These are phyloP conservation scores for Ormosia emarginata DNA, from an alignment of 306 rosid species.

Conservation along the genomic window DNA sequence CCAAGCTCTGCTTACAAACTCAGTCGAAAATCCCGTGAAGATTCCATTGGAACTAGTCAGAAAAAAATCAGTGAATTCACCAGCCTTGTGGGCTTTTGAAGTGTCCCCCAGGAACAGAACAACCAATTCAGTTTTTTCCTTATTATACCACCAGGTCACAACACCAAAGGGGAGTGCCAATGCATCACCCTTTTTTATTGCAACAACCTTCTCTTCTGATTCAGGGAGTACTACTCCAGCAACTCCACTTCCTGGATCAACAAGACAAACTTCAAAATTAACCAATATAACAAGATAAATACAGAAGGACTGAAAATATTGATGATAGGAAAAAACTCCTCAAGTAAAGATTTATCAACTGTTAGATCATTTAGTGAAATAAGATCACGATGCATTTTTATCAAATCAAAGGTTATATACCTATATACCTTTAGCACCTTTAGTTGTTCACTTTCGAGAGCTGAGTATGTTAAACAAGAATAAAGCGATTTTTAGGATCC, in stretches of 20 bases:
- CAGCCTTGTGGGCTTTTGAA: conserved; percentile 71
- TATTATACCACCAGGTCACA: conserved; percentile 84
- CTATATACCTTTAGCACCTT: no score
- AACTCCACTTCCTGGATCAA: conserved; percentile 49
- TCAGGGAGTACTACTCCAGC: conserved; percentile 74
- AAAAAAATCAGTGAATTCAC: conserved; percentile 73
- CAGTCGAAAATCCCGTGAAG: conserved; percentile 66
- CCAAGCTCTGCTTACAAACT: conserved; percentile 82
- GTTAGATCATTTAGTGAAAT: no score
- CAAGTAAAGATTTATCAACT: no score
- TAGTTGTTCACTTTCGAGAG: no score
- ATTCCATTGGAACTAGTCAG: conserved; percentile 70
- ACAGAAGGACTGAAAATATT: not conserved
- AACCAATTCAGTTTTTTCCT: conserved; percentile 62
- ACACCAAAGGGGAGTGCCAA: conserved; percentile 82
- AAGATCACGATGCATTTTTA: no score
- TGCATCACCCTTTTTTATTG: conserved; percentile 82
- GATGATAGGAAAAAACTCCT: not conserved
- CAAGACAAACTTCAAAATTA: not conserved
- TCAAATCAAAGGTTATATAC: no score
- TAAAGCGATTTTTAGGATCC: not conserved
- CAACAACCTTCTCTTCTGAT: conserved; percentile 65
- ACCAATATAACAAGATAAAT: not conserved
- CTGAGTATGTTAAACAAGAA: no score
- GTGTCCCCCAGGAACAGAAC: conserved; percentile 79